Evolutionary conservation across 177 flowering plant species (phyloP).

Genomic region (Vitis hybrid): DNA sequence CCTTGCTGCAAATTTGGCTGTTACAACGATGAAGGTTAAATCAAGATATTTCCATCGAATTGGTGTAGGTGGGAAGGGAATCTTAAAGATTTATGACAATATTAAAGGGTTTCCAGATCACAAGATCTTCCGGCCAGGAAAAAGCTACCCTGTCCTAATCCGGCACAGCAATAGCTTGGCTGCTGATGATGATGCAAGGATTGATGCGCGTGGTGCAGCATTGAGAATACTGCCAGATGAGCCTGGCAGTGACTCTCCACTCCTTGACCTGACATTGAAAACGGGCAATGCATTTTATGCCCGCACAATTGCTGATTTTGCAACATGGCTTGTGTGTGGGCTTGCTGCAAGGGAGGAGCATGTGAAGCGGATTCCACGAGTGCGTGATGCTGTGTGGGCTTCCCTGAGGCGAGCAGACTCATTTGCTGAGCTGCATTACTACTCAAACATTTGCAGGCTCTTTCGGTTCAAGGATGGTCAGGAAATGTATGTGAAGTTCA

Average conservation of each 20-base stretch:
- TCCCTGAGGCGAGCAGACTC: constrained; percentile 61
- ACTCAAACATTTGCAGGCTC: constrained; percentile 66
- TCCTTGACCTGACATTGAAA: constrained; percentile 74
- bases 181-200: constrained; percentile 80
- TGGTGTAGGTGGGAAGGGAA: constrained; percentile 70
- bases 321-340: constrained; percentile 79
- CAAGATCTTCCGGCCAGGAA: constrained; percentile 58
- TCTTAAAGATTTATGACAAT: constrained; percentile 49
- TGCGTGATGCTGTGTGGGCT: constrained; percentile 77
- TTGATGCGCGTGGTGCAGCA: constrained; percentile 81
- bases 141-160: constrained; percentile 49
- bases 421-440: constrained; percentile 64
- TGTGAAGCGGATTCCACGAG: constrained; percentile 57
- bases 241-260: constrained; percentile 15
- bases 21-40: constrained; percentile 69
- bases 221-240: constrained; percentile 53
- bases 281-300: constrained; percentile 88
- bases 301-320: constrained; percentile 63
- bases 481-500: constrained; percentile 73
- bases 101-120: constrained; percentile 57
- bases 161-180: constrained; percentile 81
- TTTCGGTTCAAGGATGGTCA: constrained; percentile 55
- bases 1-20: constrained; percentile 67
- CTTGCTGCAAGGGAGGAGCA: constrained; percentile 67
- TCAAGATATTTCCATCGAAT: constrained; percentile 79